Conservation (phyloP, 805 yeast species). For the Starmerella sirachaensis region DNA sequence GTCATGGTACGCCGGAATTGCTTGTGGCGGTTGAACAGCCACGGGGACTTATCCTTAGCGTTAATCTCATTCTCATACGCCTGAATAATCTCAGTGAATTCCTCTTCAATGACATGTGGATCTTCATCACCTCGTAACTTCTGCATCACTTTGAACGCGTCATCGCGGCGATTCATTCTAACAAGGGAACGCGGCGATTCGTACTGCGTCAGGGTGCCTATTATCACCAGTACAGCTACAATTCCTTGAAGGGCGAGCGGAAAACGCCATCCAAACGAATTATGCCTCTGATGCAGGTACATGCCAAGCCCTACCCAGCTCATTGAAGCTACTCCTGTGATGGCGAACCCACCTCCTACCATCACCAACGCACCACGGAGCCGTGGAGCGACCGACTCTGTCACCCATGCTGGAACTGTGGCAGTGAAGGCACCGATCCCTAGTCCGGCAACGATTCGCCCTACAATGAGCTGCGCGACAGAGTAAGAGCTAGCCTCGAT, state of each 20-base stretch:
- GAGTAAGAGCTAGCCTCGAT: constrained; percentile 43
- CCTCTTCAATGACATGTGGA: constrained; percentile 9
- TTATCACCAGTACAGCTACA: constrained; percentile 36
- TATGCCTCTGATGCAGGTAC: constrained; percentile 42
- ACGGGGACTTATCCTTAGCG: constrained; percentile 13
- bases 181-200: constrained; percentile 40
- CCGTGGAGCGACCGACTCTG: constrained; percentile 51
- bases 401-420: constrained; percentile 64
- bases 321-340: constrained; percentile 55
- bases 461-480: constrained; percentile 55
- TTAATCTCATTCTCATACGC: constrained; percentile 13
- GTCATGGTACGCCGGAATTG: constrained; percentile 30
- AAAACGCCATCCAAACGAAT: constrained; percentile 52
- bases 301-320: constrained; percentile 61
- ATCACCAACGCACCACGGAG: constrained; percentile 51
- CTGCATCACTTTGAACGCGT: constrained; percentile 20
- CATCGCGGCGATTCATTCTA: constrained; percentile 21
- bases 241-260: constrained; percentile 49
- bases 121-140: constrained; percentile 13
- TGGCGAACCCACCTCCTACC: constrained; percentile 53
- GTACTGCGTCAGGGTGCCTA: constrained; percentile 34
- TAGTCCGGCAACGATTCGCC: constrained; percentile 53
- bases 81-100: constrained; percentile 16
- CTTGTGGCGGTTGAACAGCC: constrained; percentile 31
- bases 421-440: constrained; percentile 64